Evolutionary conservation across 129 eudicot species (phyloP).

Genomic region (Artemisia tridentata): DNA sequence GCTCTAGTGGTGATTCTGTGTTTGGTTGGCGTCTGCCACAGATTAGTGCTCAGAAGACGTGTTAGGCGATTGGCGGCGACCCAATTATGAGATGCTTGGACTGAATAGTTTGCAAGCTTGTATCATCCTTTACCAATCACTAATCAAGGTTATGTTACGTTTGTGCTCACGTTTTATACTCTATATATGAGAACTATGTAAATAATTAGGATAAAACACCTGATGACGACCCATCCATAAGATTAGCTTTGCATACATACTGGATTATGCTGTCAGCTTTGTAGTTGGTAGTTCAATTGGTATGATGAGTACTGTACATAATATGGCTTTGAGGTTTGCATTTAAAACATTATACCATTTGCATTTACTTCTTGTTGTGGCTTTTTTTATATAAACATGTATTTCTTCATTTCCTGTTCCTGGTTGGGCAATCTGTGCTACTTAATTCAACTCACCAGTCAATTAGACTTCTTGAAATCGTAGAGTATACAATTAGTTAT

Average conservation of each 20-base stretch:
- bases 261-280: slow-evolving; percentile 10
- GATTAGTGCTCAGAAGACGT: slow-evolving; percentile 37
- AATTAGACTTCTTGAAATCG: too few species aligned
- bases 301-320: slow-evolving; percentile 34
- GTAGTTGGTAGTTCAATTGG: slow-evolving; percentile 19
- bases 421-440: too few species aligned
- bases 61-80: slow-evolving; percentile 37
- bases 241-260: slow-evolving; percentile 24
- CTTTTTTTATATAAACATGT: not conserved
- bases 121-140: not conserved
- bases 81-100: slow-evolving; percentile 17
- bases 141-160: slow-evolving; percentile 18
- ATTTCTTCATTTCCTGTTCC: not conserved
- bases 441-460: too few species aligned
- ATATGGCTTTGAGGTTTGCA: slow-evolving; percentile 20
- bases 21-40: slow-evolving; percentile 40
- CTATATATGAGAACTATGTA: slow-evolving; percentile 10
- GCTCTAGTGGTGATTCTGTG: slow-evolving; percentile 37
- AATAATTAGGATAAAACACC: slow-evolving; percentile 6
- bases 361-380: not conserved
- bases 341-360: not conserved
- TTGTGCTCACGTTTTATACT: not conserved
- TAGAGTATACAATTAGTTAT: too few species aligned
- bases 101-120: not conserved
- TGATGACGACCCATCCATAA: slow-evolving; percentile 9